Evolutionary conservation across 2,329 filamentous ascomycete species (phyloP).

Genomic region (Fusarium secorum): DNA sequence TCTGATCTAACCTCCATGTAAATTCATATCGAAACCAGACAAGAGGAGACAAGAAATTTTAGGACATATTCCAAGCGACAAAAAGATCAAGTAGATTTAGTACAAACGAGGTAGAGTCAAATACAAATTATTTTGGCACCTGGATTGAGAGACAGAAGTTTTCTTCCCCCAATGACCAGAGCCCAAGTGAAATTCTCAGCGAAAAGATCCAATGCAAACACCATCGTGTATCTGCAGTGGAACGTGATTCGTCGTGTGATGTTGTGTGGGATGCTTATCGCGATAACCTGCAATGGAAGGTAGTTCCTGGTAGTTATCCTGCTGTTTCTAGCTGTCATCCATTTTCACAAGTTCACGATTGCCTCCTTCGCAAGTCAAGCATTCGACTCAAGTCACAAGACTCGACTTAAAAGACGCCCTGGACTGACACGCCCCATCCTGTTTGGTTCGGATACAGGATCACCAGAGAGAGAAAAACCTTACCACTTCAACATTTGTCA

Average conservation of each 20-base stretch:
- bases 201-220: neutral
- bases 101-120: neutral
- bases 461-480: neutral
- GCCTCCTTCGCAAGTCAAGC: neutral
- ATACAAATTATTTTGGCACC: neutral
- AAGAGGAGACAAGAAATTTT: neutral
- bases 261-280: conserved; percentile 24
- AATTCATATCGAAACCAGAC: neutral
- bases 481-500: conserved; percentile 4
- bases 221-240: neutral
- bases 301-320: neutral
- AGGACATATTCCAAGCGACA: neutral
- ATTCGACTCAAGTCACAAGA: neutral
- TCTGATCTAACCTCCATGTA: neutral
- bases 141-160: too few relatives aligned
- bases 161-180: neutral
- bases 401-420: neutral
- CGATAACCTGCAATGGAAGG: conserved; percentile 25
- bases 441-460: neutral
- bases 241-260: neutral
- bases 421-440: neutral
- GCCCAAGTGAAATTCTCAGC: neutral
- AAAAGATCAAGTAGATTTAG: neutral
- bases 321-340: neutral
- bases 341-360: neutral